phyloP scores from a whole-genome alignment of 73 alveolate genomes.

The Blepharisma japonicum region DNA sequence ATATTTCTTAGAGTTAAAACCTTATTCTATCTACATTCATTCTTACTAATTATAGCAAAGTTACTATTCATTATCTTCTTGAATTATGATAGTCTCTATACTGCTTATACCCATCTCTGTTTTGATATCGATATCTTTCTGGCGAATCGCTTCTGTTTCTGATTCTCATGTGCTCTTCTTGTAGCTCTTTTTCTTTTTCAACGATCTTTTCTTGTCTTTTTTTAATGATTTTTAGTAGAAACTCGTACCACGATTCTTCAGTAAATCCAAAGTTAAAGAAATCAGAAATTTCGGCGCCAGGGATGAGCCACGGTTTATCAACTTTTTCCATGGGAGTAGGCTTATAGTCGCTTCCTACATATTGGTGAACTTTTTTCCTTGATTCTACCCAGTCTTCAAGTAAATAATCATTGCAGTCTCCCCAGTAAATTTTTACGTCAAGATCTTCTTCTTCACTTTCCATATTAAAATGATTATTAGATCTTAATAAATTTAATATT shows the following conservation, averaged over 20 bases:
- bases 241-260: constrained; percentile 22
- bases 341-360: not conserved
- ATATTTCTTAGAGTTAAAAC: too few relatives aligned
- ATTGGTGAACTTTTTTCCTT: not conserved
- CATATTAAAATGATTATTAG: not conserved
- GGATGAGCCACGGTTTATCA: constrained; percentile 23
- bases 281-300: constrained; percentile 25
- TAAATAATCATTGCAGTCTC: constrained; percentile 25
- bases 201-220: constrained; percentile 15
- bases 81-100: too few relatives aligned
- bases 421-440: constrained; percentile 19
- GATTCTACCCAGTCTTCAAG: constrained; percentile 24
- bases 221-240: not conserved
- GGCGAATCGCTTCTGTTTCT: too few relatives aligned
- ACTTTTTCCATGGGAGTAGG: not conserved
- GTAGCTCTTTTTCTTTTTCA: constrained; percentile 17
- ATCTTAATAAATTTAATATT: too few relatives aligned
- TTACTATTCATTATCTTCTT: too few relatives aligned
- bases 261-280: constrained; percentile 16
- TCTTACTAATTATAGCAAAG: too few relatives aligned
- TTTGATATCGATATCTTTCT: too few relatives aligned
- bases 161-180: not conserved
- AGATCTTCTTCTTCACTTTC: constrained; percentile 9
- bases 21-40: too few relatives aligned
- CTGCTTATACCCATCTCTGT: too few relatives aligned